Conservation (phyloP, 257 asterid genomes). For the Solanum sparsipilum region DNA sequence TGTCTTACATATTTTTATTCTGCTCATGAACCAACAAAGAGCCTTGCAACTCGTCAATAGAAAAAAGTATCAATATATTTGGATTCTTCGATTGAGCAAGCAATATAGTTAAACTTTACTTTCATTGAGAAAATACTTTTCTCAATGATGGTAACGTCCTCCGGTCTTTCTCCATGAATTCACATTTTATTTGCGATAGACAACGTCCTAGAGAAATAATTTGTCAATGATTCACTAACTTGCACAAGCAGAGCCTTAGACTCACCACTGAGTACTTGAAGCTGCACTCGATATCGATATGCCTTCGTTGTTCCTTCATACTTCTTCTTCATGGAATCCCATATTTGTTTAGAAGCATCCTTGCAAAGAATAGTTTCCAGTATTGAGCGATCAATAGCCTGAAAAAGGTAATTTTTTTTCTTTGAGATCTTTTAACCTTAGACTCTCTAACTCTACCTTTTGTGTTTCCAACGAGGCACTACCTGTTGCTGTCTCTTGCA, state of each 20-base stretch:
- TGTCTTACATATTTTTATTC: background rate
- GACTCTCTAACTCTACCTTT: too few relatives aligned
- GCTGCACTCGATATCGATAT: too few relatives aligned
- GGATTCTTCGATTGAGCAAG: background rate
- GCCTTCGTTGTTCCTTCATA: too few relatives aligned
- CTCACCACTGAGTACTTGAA: background rate
- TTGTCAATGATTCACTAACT: background rate
- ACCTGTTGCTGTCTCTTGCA: too few relatives aligned
- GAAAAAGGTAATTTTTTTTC: too few relatives aligned
- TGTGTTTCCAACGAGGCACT: too few relatives aligned
- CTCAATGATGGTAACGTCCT: background rate
- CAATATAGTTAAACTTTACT: background rate
- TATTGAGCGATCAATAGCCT: too few relatives aligned
- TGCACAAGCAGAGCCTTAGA: background rate
- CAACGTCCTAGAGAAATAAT: background rate
- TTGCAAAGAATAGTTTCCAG: too few relatives aligned
- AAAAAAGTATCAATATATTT: too few relatives aligned
- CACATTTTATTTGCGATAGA: background rate
- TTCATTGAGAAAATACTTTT: background rate
- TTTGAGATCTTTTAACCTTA: too few relatives aligned
- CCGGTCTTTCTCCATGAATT: background rate
- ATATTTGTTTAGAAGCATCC: too few relatives aligned
- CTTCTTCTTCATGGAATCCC: too few relatives aligned
- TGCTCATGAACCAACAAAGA: background rate
- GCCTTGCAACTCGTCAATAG: background rate